Base-by-base conservation (phyloP, 2,329 filamentous ascomycete genomes). In the Talaromyces albobiverticillius region DNA sequence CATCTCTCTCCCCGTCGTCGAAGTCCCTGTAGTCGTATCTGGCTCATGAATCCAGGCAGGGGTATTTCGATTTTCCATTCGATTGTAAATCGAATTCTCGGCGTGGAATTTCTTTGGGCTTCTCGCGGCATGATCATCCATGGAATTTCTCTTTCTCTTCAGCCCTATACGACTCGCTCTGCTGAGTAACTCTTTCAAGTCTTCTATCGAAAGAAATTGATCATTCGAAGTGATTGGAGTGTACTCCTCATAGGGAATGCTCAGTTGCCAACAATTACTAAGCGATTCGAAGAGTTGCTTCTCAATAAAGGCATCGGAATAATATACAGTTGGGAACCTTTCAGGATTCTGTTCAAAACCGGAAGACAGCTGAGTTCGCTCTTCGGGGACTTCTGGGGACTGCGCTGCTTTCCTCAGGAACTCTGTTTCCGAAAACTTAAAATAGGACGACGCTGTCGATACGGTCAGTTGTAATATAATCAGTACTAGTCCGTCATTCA, bases 351-450 rank as follows among this genome's bases (percentile, higher is more conserved):
- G 23, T 22, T 32, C 31, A n/a, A n/a, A 38, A 20, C 16, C 32
- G 13, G 13, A n/a, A 51, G 34, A 29, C 16, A 0, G 14, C 23
- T 43, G 16, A 11, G n/a, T 11, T 34, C 26, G 10, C 22, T 46
- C 25, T 13, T 23, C n/a, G 22, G 40, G 10, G n/a, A 31, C 16
- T 20, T 7, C 23, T 42, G 18, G 14, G 22, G 9, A 22, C 29
- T 51, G 41, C 3, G 29, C 14, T 18, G 47, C 42, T 43, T 57
- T 57, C 26, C 38, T 22, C 11, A 57, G 55, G 18, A 57, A 57
- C 11, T 60, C 58, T 11, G 58, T 43, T n/a, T 57, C 60, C 60
- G 36, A 31, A 29, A 40, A 22, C 18, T 38, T 38, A 2, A 54
- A 34, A 34, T 59, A 46, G 16, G 25, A 49, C n/a, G n/a, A n/a